Conservation (phyloP, 768 basidiomycete genomes). For the Tricholoma matsutake region DNA sequence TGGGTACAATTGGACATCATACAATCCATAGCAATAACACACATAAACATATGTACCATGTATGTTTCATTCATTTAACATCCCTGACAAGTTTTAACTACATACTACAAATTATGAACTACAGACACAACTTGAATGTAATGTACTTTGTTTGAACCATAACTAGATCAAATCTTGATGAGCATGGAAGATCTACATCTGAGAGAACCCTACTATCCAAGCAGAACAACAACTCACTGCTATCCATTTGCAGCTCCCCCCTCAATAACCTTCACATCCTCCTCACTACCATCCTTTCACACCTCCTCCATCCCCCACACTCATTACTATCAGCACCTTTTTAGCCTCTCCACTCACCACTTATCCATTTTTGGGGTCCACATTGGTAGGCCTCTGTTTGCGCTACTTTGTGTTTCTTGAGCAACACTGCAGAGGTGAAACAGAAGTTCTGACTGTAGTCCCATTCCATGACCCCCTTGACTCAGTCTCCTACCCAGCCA, state of each 20-base stretch:
- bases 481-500: no score
- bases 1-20: no score
- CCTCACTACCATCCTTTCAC: background rate
- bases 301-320: background rate
- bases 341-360: background rate
- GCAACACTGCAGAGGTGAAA: background rate
- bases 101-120: no score
- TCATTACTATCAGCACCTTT: background rate
- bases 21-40: no score
- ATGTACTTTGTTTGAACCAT: no score
- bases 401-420: background rate
- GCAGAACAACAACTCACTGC: background rate
- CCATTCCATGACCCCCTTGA: no score
- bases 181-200: background rate
- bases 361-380: background rate
- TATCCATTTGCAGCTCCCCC: background rate
- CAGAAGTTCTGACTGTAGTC: no score
- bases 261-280: background rate
- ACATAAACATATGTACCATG: no score
- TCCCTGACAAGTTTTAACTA: no score
- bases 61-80: no score
- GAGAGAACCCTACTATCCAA: background rate
- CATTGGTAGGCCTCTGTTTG: background rate
- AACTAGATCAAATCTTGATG: no score
- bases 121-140: no score